A percentile compares a stretch with the other conserved stretches of the same genome.
These are phyloP conservation scores for Populus hybrid DNA, from an alignment of 441 rosid species.

Conservation along the genomic window DNA sequence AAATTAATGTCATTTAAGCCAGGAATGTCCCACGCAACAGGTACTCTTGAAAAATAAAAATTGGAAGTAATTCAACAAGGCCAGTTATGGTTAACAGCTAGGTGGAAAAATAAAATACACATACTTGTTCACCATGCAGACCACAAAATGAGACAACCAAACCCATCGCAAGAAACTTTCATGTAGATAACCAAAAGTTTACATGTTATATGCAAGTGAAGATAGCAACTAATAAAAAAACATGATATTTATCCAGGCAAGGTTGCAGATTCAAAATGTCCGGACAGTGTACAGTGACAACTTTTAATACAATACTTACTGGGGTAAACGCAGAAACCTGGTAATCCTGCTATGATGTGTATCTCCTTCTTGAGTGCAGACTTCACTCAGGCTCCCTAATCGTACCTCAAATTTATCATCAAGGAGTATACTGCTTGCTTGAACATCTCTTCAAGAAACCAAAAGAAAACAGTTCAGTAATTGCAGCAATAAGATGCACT, in stretches of 20 bases:
- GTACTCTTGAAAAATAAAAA: not conserved
- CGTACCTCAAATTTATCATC: constrained; percentile 99
- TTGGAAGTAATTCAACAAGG: not conserved
- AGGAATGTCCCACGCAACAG: not conserved
- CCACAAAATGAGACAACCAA: not conserved
- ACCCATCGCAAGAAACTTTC: not conserved
- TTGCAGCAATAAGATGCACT: not conserved
- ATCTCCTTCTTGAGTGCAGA: constrained; percentile 70
- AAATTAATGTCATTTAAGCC: not conserved
- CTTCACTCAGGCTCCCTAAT: constrained; percentile 85
- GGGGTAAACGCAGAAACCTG: constrained; percentile 75
- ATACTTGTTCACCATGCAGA: not conserved
- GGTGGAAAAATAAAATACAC: not conserved
- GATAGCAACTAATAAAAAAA: not conserved
- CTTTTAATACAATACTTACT: constrained; percentile 47
- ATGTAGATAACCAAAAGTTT: not conserved
- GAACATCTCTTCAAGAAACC: constrained; percentile 66
- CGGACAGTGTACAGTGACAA: not conserved
- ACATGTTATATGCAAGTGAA: not conserved
- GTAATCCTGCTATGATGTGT: constrained; percentile 72
- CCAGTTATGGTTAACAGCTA: not conserved
- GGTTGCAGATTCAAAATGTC: not conserved
- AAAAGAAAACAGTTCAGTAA: constrained; percentile 16
- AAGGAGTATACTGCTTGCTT: constrained; percentile 97
- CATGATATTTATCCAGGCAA: not conserved